Evolutionary conservation across 2,329 filamentous ascomycete genomes (phyloP).

Genomic region (Calonectria crousiana): DNA sequence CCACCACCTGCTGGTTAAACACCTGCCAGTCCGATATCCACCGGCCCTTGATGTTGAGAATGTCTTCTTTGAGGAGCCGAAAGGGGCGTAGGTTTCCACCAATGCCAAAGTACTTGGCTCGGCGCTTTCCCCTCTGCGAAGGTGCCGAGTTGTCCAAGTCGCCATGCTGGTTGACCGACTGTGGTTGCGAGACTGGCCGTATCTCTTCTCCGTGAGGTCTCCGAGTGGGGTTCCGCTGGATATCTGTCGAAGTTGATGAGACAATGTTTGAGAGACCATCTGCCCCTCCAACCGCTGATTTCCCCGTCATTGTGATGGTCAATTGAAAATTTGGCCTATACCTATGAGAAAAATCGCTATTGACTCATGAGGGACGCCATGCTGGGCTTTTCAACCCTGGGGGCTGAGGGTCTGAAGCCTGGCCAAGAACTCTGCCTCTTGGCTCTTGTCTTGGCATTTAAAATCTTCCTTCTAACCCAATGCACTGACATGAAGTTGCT

Average conservation of each 20-base stretch:
- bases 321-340: neutral
- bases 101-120: conserved; percentile 43
- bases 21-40: conserved; percentile 67
- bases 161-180: neutral
- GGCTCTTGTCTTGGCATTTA: conserved; percentile 17
- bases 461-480: neutral
- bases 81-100: conserved; percentile 63
- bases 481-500: neutral
- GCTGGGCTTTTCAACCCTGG: neutral
- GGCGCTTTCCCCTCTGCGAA: neutral
- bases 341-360: neutral
- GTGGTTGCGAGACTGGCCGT: conserved; percentile 18
- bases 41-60: conserved; percentile 57
- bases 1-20: conserved; percentile 74
- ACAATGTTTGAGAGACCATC: neutral
- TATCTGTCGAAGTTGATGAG: neutral
- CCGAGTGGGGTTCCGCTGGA: conserved; percentile 22
- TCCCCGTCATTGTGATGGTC: neutral
- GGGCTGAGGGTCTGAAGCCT: neutral
- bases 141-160: neutral
- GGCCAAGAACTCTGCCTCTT: neutral
- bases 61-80: conserved; percentile 64
- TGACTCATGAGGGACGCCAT: neutral
- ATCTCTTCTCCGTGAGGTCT: conserved; percentile 28
- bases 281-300: neutral